phyloP scores from a whole-genome alignment of 768 basidiomycete species.

The Mycena galopus region DNA sequence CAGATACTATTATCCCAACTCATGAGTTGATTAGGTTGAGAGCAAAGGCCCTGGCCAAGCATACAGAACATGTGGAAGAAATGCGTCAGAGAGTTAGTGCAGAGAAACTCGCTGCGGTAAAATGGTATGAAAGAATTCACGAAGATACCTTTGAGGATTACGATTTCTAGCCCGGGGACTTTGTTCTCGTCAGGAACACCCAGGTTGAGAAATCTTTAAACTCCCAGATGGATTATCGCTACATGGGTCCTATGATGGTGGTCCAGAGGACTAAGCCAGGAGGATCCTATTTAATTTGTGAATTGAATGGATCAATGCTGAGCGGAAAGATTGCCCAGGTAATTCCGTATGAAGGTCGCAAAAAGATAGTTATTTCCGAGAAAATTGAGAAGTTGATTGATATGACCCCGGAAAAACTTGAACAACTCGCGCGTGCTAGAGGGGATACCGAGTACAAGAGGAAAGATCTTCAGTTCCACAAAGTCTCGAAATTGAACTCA shows the following conservation, averaged over 20 bases:
- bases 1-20: too few relatives aligned
- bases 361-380: neutral
- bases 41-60: too few relatives aligned
- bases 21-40: too few relatives aligned
- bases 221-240: conserved; percentile 35
- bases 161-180: conserved; percentile 46
- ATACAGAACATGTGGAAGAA: too few relatives aligned
- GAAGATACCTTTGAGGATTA: conserved; percentile 38
- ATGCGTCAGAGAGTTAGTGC: too few relatives aligned
- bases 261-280: conserved; percentile 42
- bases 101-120: too few relatives aligned
- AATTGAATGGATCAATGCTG: conserved; percentile 3
- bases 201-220: conserved; percentile 49
- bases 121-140: neutral
- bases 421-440: neutral
- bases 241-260: conserved; percentile 49
- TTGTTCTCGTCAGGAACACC: conserved; percentile 45
- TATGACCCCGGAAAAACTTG: neutral
- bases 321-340: conserved; percentile 5
- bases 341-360: conserved; percentile 35
- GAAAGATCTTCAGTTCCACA: too few relatives aligned
- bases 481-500: too few relatives aligned
- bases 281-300: conserved; percentile 39
- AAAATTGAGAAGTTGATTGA: conserved; percentile 5
- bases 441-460: too few relatives aligned